These are phyloP conservation scores for Elymus sibiricus DNA, from an alignment of 176 grass and related monocot species.

Conservation along the genomic window DNA sequence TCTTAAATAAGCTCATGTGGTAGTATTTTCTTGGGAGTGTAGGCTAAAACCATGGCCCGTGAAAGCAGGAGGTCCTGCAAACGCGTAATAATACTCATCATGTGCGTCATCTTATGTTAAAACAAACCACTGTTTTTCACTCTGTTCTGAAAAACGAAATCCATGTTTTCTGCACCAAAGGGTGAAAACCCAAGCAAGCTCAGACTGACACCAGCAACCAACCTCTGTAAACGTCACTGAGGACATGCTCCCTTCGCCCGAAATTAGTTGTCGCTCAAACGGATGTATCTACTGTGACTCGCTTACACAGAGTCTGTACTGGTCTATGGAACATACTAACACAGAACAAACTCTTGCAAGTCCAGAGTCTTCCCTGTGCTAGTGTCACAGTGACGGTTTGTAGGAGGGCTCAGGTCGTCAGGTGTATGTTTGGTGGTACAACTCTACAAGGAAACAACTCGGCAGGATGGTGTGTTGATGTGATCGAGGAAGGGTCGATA, in stretches of 20 bases:
- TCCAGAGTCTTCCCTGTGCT: not conserved
- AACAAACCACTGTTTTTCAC: not conserved
- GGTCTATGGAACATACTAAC: not conserved
- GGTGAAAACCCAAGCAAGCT: not conserved
- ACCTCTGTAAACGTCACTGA: not conserved
- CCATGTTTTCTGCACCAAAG: not conserved
- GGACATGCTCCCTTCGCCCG: not conserved
- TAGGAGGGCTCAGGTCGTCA: not conserved
- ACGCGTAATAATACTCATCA: not conserved
- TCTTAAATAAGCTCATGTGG: conserved; percentile 23
- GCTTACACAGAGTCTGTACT: not conserved
- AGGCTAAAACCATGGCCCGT: not conserved
- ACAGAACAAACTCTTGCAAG: not conserved
- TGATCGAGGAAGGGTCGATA: conserved; percentile 34
- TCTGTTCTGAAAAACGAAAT: not conserved
- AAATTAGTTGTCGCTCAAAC: too few species aligned
- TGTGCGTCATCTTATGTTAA: not conserved
- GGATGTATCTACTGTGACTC: not conserved
- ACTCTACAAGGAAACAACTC: conserved; percentile 16
- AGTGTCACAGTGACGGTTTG: not conserved
- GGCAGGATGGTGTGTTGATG: conserved; percentile 20
- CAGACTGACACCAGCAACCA: conserved; percentile 8
- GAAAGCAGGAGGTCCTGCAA: not conserved
- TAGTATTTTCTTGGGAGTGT: conserved; percentile 11
- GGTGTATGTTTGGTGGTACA: conserved; percentile 21